phyloP scores from a whole-genome alignment of 1,139 yeast genomes.

The Zygoascus meyerae region DNA sequence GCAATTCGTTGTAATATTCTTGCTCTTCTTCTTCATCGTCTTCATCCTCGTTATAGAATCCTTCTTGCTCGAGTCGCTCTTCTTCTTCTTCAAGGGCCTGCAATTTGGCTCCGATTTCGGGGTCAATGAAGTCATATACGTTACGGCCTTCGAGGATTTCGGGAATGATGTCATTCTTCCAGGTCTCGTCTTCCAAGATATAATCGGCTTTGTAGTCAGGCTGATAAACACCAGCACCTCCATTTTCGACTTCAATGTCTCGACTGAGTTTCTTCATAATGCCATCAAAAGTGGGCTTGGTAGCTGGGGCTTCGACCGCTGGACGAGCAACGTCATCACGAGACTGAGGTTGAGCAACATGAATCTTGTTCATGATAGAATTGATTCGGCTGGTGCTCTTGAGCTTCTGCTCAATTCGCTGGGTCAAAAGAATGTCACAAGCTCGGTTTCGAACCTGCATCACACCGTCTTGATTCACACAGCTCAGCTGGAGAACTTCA shows the following conservation, averaged over 20 bases:
- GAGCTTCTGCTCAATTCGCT: slow-evolving; percentile 94
- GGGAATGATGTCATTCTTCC: slow-evolving; percentile 98
- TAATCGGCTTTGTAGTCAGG: slow-evolving; percentile 89
- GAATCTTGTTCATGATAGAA: slow-evolving; percentile 89
- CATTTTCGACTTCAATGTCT: slow-evolving; percentile 89
- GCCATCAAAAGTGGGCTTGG: slow-evolving; percentile 7
- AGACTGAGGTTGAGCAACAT: slow-evolving; percentile 82
- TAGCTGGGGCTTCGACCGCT: slow-evolving; percentile 35
- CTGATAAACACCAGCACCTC: slow-evolving; percentile 98
- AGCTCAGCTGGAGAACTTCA: slow-evolving; percentile 88
- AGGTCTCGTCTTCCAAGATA: slow-evolving; percentile 86
- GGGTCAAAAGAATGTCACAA: slow-evolving; percentile 90
- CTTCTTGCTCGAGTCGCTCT: slow-evolving; percentile 86
- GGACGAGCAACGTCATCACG: slow-evolving; percentile 79
- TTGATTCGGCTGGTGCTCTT: slow-evolving; percentile 88
- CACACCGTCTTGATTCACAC: slow-evolving; percentile 90
- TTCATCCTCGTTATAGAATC: slow-evolving; percentile 89
- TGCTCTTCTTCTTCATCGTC: slow-evolving; percentile 50
- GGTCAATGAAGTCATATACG: slow-evolving; percentile 94
- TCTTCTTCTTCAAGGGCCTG: slow-evolving; percentile 97
- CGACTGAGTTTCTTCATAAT: slow-evolving; percentile 48
- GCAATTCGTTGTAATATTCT: slow-evolving; percentile 66
- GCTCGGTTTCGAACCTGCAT: slow-evolving; percentile 97
- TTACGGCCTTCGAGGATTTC: slow-evolving; percentile 94
- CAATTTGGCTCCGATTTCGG: slow-evolving; percentile 88